Evolutionary conservation across 495 filamentous ascomycete genomes (phyloP).

Genomic region (Trichoderma erinaceum): DNA sequence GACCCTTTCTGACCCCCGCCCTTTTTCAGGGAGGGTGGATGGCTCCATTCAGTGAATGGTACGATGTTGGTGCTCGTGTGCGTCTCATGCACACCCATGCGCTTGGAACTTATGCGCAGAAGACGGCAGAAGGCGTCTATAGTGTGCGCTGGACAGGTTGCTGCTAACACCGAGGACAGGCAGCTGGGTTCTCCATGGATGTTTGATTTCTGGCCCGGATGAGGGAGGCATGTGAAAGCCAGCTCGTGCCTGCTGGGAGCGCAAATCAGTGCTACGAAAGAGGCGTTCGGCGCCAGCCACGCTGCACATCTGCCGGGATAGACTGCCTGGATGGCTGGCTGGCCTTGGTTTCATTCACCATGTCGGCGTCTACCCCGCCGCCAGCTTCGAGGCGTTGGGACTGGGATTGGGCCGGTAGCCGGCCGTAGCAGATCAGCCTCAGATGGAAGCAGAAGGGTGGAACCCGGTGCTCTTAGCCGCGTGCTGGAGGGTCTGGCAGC

Average conservation of each 20-base stretch:
- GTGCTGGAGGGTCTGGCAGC: too few relatives aligned
- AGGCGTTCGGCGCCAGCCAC: not conserved
- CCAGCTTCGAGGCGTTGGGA: not conserved
- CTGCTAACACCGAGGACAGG: not conserved
- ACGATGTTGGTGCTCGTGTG: not conserved
- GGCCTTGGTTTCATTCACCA: not conserved
- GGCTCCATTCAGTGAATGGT: not conserved
- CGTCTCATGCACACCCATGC: not conserved
- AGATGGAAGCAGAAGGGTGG: too few relatives aligned
- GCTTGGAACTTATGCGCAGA: not conserved
- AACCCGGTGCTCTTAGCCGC: too few relatives aligned
- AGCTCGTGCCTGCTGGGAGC: not conserved
- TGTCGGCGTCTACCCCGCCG: not conserved
- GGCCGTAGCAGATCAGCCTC: not conserved
- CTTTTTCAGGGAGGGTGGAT: not conserved
- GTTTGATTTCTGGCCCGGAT: not conserved
- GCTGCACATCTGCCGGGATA: slow-evolving; percentile 1
- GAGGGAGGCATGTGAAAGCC: not conserved
- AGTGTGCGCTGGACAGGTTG: too few relatives aligned
- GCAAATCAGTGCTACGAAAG: not conserved
- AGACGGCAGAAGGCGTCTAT: not conserved
- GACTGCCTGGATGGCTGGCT: not conserved
- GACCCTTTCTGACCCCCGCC: too few relatives aligned
- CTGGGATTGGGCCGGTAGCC: not conserved
- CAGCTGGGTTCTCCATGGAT: not conserved